phyloP scores from a whole-genome alignment of 345 rosid species.

The Diplotaxis tenuifolia region DNA sequence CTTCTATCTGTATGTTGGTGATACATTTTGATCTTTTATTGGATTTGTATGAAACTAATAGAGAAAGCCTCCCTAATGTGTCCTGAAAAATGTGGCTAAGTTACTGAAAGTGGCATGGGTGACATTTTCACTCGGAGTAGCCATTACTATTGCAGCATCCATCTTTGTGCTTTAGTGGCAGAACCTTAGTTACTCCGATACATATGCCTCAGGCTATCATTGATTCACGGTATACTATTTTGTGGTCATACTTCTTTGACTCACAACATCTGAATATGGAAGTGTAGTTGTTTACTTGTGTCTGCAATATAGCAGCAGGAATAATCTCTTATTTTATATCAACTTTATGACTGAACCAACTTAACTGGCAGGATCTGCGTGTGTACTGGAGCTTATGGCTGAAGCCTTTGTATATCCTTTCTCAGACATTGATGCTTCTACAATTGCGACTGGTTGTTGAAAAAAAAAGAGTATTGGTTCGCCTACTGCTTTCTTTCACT shows the following conservation, averaged over 20 bases:
- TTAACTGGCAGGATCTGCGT: constrained; percentile 66
- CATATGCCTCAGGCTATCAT: constrained; percentile 75
- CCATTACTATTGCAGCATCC: constrained; percentile 52
- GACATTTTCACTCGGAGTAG: constrained; percentile 65
- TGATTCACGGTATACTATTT: constrained; percentile 65
- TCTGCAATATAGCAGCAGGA: not conserved
- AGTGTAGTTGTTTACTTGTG: not conserved
- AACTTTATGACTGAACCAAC: constrained; percentile 8
- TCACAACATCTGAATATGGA: not conserved
- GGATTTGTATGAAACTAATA: too few relatives aligned
- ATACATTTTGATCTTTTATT: too few relatives aligned
- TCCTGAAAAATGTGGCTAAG: constrained; percentile 43
- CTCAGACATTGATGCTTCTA: constrained; percentile 78
- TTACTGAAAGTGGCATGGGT: constrained; percentile 84
- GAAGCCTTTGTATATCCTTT: constrained; percentile 88
- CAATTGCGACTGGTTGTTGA: constrained; percentile 73
- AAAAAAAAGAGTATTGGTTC: too few relatives aligned
- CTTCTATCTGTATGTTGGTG: too few relatives aligned
- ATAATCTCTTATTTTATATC: not conserved
- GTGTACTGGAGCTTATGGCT: constrained; percentile 82
- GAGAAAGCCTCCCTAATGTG: too few relatives aligned
- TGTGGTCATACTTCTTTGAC: not conserved
- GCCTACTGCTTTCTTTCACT: too few relatives aligned
- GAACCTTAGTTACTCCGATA: constrained; percentile 54
- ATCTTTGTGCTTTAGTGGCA: constrained; percentile 83